These are phyloP conservation scores for Erysimum pusillum DNA, from an alignment of 441 rosid genomes.

Conservation along the genomic window DNA sequence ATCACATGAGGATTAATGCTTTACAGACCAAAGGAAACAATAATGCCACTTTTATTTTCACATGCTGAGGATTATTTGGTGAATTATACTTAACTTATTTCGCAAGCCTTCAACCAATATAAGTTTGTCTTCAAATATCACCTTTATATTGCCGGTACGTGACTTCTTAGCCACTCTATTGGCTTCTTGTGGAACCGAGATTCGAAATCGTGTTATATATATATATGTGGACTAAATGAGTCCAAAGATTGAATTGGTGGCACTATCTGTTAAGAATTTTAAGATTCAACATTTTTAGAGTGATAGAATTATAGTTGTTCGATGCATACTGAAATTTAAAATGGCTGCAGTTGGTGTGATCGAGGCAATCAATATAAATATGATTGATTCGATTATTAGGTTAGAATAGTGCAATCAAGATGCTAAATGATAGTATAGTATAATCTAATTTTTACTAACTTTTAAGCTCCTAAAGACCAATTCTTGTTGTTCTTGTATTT, in stretches of 20 bases:
- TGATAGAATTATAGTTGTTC: constrained; percentile 1
- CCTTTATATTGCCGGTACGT: too few relatives aligned
- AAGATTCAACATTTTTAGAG: constrained; percentile 15
- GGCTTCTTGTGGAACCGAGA: constrained; percentile 8
- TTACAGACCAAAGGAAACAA: constrained; percentile 4
- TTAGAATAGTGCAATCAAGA: constrained; percentile 14
- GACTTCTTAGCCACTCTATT: constrained; percentile 24
- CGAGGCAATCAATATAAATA: constrained; percentile 12
- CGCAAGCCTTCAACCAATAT: constrained; percentile 13
- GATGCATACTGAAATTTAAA: not conserved
- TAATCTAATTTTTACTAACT: not conserved
- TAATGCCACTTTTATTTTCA: constrained; percentile 28
- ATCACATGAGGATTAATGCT: too few relatives aligned
- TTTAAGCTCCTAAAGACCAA: not conserved
- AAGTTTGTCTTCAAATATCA: not conserved
- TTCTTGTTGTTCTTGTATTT: not conserved
- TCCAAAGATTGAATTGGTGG: not conserved
- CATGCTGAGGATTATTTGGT: constrained; percentile 22
- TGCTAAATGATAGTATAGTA: constrained; percentile 1
- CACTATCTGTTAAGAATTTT: constrained; percentile 18
- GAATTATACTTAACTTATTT: constrained; percentile 25
- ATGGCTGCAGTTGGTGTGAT: constrained; percentile 18
- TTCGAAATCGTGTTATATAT: not conserved
- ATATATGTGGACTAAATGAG: not conserved
- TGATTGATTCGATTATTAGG: constrained; percentile 15